Evolutionary conservation across 1,284 basidiomycete genomes (phyloP).

Genomic region (Meripilus lineatus): DNA sequence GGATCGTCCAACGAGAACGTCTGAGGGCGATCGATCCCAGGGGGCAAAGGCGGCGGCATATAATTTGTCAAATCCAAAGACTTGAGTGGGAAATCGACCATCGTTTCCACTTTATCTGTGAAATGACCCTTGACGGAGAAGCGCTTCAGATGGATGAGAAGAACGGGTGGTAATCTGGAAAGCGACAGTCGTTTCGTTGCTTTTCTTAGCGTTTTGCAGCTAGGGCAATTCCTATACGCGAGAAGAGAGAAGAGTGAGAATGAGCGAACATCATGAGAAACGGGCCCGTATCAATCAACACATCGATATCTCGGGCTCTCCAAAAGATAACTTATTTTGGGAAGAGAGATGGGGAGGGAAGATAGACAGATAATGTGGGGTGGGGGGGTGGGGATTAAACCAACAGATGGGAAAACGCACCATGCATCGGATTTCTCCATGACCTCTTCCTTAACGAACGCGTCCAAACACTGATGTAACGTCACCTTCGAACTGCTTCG

Average conservation of each 20-base stretch:
- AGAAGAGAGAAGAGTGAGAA: not conserved
- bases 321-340: too few species aligned
- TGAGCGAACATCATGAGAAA: too few species aligned
- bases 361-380: not conserved
- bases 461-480: conserved; percentile 81
- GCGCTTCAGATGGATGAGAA: conserved; percentile 95
- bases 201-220: conserved; percentile 82
- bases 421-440: conserved; percentile 95
- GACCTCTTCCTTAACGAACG: conserved; percentile 88
- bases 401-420: conserved; percentile 40
- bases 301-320: too few species aligned
- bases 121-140: conserved; percentile 92
- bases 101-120: conserved; percentile 92
- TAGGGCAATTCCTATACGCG: conserved; percentile 77
- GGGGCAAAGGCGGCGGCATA: conserved; percentile 78
- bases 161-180: conserved; percentile 87
- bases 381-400: not conserved
- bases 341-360: not conserved
- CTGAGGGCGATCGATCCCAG: conserved; percentile 45
- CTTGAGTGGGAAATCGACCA: conserved; percentile 84
- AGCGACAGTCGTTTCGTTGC: conserved; percentile 86
- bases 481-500: conserved; percentile 62
- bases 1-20: conserved; percentile 61
- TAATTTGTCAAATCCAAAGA: conserved; percentile 87
- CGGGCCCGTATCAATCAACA: too few species aligned